Conservation (phyloP, 768 basidiomycete genomes). For the Coprinopsis strossmayeri region DNA sequence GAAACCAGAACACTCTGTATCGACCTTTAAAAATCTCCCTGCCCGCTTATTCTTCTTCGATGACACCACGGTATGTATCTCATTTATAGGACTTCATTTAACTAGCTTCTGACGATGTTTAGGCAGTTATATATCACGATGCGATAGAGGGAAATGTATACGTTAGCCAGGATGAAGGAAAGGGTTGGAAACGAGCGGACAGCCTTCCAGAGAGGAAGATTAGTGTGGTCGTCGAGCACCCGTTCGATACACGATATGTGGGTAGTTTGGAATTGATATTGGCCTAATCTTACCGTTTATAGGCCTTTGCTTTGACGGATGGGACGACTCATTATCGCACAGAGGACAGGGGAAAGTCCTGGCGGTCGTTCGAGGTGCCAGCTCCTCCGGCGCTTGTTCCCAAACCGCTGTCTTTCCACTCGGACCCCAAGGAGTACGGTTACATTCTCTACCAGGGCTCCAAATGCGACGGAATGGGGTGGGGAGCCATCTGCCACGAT, state of each 20-base stretch:
- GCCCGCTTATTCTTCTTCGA: conserved; percentile 86
- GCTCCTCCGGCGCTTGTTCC: conserved; percentile 49
- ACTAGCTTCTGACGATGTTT: conserved; percentile 9
- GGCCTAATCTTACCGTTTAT: conserved; percentile 1
- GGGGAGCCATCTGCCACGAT: conserved; percentile 60
- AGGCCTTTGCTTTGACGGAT: conserved; percentile 86
- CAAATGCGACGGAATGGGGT: conserved; percentile 47
- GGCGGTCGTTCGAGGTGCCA: conserved; percentile 75
- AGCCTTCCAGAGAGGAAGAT: conserved; percentile 54
- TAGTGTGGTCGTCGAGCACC: conserved; percentile 77
- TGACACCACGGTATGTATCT: conserved; percentile 62
- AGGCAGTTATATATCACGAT: conserved; percentile 80
- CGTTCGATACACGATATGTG: conserved; percentile 74
- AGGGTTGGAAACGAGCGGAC: conserved; percentile 45
- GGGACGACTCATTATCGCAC: conserved; percentile 82
- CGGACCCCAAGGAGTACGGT: conserved; percentile 50
- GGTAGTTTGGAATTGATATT: conserved; percentile 15
- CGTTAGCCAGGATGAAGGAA: conserved; percentile 86
- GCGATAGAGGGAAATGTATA: conserved; percentile 57
- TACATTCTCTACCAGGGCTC: conserved; percentile 52
- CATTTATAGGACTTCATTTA: not conserved
- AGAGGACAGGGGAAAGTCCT: conserved; percentile 79
- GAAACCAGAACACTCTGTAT: conserved; percentile 41
- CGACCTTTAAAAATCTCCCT: conserved; percentile 66
- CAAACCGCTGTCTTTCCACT: conserved; percentile 82